Evolutionary conservation across 805 yeast genomes (phyloP).

Genomic region (Candida schatavii): DNA sequence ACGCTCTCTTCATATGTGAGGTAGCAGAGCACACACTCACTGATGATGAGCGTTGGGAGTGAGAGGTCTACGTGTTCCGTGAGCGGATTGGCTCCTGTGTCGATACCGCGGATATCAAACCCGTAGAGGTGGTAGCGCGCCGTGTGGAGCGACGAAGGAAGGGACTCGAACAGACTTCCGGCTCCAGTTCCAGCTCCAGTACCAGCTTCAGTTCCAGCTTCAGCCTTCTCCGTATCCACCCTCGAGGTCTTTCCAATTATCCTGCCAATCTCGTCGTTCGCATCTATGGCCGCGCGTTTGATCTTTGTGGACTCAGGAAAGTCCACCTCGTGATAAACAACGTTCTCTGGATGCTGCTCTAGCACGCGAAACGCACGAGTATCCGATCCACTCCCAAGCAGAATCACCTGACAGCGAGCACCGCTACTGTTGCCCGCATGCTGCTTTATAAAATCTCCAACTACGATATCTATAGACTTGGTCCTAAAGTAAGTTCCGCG

Average conservation of each 20-base stretch:
- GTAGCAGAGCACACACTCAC: slow-evolving; percentile 79
- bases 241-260: too few species aligned
- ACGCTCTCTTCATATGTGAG: slow-evolving; percentile 49
- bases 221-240: slow-evolving; percentile 12
- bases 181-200: slow-evolving; percentile 8
- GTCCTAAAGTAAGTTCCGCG: slow-evolving; percentile 70
- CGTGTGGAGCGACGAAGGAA: slow-evolving; percentile 32
- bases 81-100: slow-evolving; percentile 3
- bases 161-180: slow-evolving; percentile 18
- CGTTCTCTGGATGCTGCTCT: slow-evolving; percentile 17
- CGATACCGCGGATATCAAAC: slow-evolving; percentile 47
- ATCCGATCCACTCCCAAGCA: slow-evolving; percentile 82
- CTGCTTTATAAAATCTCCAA: slow-evolving; percentile 38
- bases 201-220: slow-evolving; percentile 4
- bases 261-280: slow-evolving; percentile 22
- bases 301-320: slow-evolving; percentile 51
- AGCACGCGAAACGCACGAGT: slow-evolving; percentile 60
- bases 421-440: slow-evolving; percentile 13
- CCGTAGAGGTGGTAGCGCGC: slow-evolving; percentile 51
- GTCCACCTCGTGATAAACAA: slow-evolving; percentile 61
- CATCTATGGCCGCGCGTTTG: slow-evolving; percentile 49
- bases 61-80: slow-evolving; percentile 22
- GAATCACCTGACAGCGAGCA: slow-evolving; percentile 49
- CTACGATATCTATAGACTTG: slow-evolving; percentile 44
- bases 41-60: slow-evolving; percentile 58